phyloP scores from a whole-genome alignment of 495 filamentous ascomycete species.

The Penicillium flavigenum region DNA sequence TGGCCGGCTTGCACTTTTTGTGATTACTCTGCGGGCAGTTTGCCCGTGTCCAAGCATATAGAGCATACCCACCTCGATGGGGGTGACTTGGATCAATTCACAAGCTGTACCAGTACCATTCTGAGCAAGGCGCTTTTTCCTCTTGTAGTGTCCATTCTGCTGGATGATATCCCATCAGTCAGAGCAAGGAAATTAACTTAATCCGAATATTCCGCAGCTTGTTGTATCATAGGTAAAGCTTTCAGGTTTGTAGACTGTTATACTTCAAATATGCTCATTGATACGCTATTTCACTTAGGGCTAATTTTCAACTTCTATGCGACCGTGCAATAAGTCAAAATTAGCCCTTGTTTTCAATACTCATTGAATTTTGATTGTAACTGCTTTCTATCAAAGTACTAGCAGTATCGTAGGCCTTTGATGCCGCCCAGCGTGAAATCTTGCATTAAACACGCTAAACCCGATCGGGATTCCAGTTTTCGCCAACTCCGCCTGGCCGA shows the following conservation, averaged over 20 bases:
- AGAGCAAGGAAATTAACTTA: background rate
- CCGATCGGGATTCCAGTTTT: slow-evolving; percentile 30
- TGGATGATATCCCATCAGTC: background rate
- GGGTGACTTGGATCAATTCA: slow-evolving; percentile 45
- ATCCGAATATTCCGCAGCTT: background rate
- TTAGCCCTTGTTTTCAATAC: background rate
- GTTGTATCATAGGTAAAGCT: background rate
- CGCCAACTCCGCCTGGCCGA: slow-evolving; percentile 26
- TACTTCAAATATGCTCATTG: background rate
- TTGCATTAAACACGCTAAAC: slow-evolving; percentile 31
- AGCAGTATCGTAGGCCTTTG: background rate
- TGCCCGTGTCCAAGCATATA: slow-evolving; percentile 47
- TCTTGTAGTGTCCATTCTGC: background rate
- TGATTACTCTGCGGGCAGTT: slow-evolving; percentile 38
- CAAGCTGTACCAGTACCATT: slow-evolving; percentile 44
- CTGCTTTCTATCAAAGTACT: background rate
- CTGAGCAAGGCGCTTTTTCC: background rate
- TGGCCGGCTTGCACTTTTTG: slow-evolving; percentile 27
- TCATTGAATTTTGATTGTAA: background rate
- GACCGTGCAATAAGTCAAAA: background rate
- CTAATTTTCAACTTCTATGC: background rate
- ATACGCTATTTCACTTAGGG: background rate
- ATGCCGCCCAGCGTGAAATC: slow-evolving; percentile 14
- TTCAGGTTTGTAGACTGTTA: background rate
- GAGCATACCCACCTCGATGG: slow-evolving; percentile 35